Base-by-base conservation (phyloP, 805 yeast species). In the Ogataea polymorpha region DNA sequence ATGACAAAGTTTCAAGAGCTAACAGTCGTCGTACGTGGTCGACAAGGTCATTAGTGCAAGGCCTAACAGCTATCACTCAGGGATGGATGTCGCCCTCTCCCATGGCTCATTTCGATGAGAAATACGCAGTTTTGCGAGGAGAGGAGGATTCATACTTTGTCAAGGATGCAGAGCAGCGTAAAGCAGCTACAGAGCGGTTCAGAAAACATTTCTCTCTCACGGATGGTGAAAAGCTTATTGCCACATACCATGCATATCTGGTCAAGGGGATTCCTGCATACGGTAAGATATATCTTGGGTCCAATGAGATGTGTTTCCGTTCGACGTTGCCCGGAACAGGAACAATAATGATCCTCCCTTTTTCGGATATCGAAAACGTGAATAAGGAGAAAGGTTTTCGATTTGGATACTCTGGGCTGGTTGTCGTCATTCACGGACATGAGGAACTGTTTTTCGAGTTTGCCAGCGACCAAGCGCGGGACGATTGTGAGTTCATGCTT, bases 291-390 rank as follows among this genome's bases (percentile, higher is more conserved):
- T 88, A 88, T 58, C 52, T 91, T 10, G 86, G 95, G 0, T 67
- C 73, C 14, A 71, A 70, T 23, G 77, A 74, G 41, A 57, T 91
- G n/a, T 90, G 96, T 48, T 91, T 85, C 63, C 69, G 93, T 45
- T 82, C 95, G 26, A 66, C 87, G 26, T 55, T 87, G 3, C 95
- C 95, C 0, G 93, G 95, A 0, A 71, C 84, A 0, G 74, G 76
- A 26, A 84, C 95, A 1, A 77, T 77, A 42, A 86, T 91, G 96
- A 77, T 89, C 6, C 62, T 91, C 7, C 98, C 98, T 0, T 64
- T 85, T 28, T 54, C 56, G 4, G 95, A 87, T 53, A 66, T 91
- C 20, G 95, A 85, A 49, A 78, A 73, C 34, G 81, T 85, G 39
- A 72, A 74, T 38, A 76, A 73, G 45, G 89, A 82, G 50, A 77